A percentile compares a stretch with the other conserved stretches of the same genome.
Evolutionary conservation across 2,329 filamentous ascomycete species (phyloP).

Genomic region (Fusarium torreyae): DNA sequence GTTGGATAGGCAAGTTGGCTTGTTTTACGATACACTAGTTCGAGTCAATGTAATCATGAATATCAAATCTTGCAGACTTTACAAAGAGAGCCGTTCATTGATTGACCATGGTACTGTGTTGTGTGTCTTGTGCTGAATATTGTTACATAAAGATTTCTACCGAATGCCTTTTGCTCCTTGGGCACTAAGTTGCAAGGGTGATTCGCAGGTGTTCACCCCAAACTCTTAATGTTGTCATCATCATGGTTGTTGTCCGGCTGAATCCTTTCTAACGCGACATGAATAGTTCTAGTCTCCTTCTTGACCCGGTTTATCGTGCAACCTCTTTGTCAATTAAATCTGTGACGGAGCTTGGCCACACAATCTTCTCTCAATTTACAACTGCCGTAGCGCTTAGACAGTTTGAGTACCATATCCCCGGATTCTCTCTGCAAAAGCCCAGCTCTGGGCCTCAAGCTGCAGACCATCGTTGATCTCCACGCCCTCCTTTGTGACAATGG

Average conservation of each 20-base stretch:
- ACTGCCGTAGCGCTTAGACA: conserved; percentile 58
- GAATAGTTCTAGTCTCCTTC: conserved; percentile 6
- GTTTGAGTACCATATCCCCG: conserved; percentile 93
- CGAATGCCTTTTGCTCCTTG: background rate
- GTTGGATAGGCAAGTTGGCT: conserved; percentile 37
- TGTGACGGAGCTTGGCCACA: conserved; percentile 18
- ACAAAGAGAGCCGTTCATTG: background rate
- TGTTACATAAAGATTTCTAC: conserved; percentile 14
- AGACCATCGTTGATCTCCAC: conserved; percentile 87
- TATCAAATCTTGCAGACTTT: conserved; percentile 30
- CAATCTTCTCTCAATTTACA: conserved; percentile 12
- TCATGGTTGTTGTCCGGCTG: conserved; percentile 15
- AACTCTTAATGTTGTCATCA: background rate
- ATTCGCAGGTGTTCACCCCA: background rate
- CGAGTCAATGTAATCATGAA: conserved; percentile 45
- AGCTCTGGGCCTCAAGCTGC: conserved; percentile 95
- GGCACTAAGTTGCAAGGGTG: background rate
- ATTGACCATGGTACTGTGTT: background rate
- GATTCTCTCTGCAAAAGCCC: conserved; percentile 97
- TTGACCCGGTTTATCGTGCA: conserved; percentile 23
- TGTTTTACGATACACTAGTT: conserved; percentile 40
- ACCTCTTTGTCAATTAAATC: conserved; percentile 26
- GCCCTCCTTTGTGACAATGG: conserved; percentile 89
- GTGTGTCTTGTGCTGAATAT: conserved; percentile 15
- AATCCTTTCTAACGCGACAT: conserved; percentile 16